A percentile compares a stretch with the other conserved stretches of the same genome.
Conservation (phyloP, 208 protist species). For the Tritrichomonas foetus region DNA sequence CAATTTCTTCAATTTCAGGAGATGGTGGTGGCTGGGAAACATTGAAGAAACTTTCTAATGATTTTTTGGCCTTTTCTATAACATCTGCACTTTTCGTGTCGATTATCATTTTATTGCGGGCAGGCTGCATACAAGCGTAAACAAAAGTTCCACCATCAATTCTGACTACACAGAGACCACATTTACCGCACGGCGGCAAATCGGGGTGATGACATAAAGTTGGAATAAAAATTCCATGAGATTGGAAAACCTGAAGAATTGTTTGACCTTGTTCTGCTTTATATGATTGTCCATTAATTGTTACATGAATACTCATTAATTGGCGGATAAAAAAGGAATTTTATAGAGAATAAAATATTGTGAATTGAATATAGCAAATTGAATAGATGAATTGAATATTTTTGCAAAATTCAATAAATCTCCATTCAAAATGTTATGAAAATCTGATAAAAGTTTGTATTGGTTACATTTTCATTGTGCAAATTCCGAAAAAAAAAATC, state of each 20-base stretch:
- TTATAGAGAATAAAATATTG: neutral
- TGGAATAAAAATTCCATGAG: neutral
- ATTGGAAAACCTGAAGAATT: neutral
- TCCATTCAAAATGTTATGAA: neutral
- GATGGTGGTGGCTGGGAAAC: neutral
- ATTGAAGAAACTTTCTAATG: neutral
- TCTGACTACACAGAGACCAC: constrained; percentile 6
- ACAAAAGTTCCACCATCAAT: neutral
- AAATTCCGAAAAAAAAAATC: neutral
- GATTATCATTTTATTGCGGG: neutral
- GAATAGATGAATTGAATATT: neutral
- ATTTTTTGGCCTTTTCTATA: neutral
- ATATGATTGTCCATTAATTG: neutral
- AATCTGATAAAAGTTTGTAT: neutral
- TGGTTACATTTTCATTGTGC: neutral
- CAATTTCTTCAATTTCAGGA: constrained; percentile 47
- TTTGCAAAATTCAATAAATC: neutral
- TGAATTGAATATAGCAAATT: neutral
- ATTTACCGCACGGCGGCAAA: neutral
- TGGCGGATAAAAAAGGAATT: neutral
- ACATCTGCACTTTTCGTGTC: neutral
- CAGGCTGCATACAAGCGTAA: neutral
- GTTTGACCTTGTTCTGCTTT: neutral
- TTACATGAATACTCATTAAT: neutral
- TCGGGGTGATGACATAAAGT: neutral